phyloP scores from a whole-genome alignment of 176 grass and related monocot species.

The Poa annua region DNA sequence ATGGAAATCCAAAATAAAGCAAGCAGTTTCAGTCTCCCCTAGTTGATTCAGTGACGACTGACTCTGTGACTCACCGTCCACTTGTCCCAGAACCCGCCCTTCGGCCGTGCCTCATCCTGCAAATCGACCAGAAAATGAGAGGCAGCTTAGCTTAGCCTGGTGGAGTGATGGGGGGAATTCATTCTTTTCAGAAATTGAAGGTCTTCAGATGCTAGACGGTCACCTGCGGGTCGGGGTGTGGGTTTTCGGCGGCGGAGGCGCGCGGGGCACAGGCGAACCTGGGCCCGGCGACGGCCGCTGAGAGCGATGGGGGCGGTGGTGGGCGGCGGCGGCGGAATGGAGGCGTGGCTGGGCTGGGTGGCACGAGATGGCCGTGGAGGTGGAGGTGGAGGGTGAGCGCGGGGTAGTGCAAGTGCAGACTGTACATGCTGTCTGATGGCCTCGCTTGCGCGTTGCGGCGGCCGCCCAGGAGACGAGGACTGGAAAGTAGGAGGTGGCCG shows the following conservation, averaged over 20 bases:
- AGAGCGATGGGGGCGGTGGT: neutral
- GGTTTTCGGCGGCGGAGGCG: conserved; percentile 7
- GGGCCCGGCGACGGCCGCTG: neutral
- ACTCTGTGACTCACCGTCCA: conserved; percentile 69
- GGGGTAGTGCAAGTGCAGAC: neutral
- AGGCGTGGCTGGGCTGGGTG: neutral
- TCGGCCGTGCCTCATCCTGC: conserved; percentile 40
- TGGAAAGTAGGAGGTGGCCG: too few relatives aligned
- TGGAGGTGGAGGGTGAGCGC: neutral
- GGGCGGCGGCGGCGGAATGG: neutral
- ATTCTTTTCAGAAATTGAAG: neutral
- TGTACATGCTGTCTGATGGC: neutral
- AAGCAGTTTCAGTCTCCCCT: neutral
- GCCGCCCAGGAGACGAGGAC: too few relatives aligned
- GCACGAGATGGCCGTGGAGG: neutral
- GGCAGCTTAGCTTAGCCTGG: neutral
- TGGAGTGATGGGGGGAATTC: neutral
- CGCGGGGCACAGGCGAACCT: neutral
- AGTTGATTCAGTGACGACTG: neutral
- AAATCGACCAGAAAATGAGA: neutral
- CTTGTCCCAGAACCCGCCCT: conserved; percentile 50
- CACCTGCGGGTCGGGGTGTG: conserved; percentile 11
- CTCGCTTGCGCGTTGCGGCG: too few relatives aligned
- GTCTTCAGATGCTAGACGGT: neutral
- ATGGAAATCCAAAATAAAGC: neutral